Percentiles rank a stretch among this genome's conserved stretches.
phyloP scores from a whole-genome alignment of 257 asterid genomes.

The Osmanthus fragrans region DNA sequence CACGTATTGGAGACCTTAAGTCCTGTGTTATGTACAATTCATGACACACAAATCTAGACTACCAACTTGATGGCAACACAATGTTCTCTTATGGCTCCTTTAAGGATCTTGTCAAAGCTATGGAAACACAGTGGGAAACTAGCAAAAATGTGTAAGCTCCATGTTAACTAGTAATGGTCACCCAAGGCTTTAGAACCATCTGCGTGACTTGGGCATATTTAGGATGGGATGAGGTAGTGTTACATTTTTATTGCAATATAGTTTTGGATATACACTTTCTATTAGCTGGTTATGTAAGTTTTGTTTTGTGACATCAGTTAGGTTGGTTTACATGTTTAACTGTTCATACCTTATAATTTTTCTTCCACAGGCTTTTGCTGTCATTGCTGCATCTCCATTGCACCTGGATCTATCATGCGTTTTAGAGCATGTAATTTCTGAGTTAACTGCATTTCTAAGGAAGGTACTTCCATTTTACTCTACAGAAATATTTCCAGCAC shows the following conservation, averaged over 20 bases:
- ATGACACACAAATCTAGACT: background rate
- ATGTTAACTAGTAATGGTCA: background rate
- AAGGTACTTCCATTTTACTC: conserved; percentile 48
- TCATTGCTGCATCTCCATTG: conserved; percentile 91
- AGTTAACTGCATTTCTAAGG: conserved; percentile 91
- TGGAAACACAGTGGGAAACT: background rate
- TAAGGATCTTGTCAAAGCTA: background rate
- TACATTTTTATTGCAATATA: background rate
- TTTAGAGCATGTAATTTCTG: conserved; percentile 85
- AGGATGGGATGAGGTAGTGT: background rate
- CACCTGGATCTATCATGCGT: conserved; percentile 88
- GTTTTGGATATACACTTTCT: background rate
- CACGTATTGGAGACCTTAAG: background rate
- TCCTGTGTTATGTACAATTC: background rate
- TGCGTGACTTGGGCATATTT: background rate
- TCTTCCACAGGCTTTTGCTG: conserved; percentile 82
- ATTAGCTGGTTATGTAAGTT: background rate
- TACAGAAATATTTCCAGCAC: conserved; percentile 1
- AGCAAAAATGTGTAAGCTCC: background rate
- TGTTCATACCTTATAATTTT: conserved; percentile 7
- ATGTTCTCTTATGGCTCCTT: background rate
- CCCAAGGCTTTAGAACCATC: background rate
- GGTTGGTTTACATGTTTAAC: background rate
- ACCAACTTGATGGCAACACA: background rate
- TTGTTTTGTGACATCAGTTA: conserved; percentile 1